Percentiles rank a stretch among this genome's conserved stretches.
phyloP scores from a whole-genome alignment of 2,329 filamentous ascomycete genomes.

The Eurotiales sp. region DNA sequence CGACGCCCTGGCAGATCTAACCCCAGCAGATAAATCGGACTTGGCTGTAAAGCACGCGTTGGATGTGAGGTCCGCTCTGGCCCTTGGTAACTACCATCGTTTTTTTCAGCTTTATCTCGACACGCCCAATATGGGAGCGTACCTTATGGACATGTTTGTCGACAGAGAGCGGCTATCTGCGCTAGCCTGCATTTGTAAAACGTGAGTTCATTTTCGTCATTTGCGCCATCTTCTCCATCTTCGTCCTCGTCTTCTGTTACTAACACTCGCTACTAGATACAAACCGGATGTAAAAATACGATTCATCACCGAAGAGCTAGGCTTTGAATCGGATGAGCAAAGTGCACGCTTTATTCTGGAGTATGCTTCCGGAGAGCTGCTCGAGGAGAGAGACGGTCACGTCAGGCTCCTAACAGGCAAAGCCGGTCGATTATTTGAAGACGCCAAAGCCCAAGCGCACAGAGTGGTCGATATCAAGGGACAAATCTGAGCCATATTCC shows the following conservation, averaged over 20 bases:
- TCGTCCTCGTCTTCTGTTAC: slow-evolving; percentile 27
- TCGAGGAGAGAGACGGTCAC: slow-evolving; percentile 71
- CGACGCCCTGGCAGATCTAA: slow-evolving; percentile 98
- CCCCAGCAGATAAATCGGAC: slow-evolving; percentile 88
- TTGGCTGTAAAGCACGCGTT: slow-evolving; percentile 83
- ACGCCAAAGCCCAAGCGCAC: slow-evolving; percentile 69
- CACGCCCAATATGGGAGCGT: slow-evolving; percentile 94
- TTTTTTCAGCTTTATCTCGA: slow-evolving; percentile 96
- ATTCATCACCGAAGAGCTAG: slow-evolving; percentile 92
- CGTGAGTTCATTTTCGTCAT: slow-evolving; percentile 59
- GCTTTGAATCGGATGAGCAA: slow-evolving; percentile 88
- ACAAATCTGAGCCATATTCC: slow-evolving; percentile 60
- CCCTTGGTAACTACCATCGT: slow-evolving; percentile 92
- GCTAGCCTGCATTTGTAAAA: slow-evolving; percentile 87
- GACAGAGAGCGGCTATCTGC: slow-evolving; percentile 87
- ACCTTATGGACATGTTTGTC: slow-evolving; percentile 99
- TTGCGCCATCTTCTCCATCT: not conserved
- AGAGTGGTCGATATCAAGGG: slow-evolving; percentile 93
- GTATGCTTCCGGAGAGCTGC: slow-evolving; percentile 67
- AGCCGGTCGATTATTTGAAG: slow-evolving; percentile 69
- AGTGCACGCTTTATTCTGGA: slow-evolving; percentile 88
- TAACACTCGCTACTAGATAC: slow-evolving; percentile 64
- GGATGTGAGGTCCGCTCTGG: slow-evolving; percentile 83
- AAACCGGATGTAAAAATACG: slow-evolving; percentile 84
- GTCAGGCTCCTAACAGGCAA: slow-evolving; percentile 72